phyloP scores from a whole-genome alignment of 352 stramenopile genomes.

The Globisporangium middletonii region DNA sequence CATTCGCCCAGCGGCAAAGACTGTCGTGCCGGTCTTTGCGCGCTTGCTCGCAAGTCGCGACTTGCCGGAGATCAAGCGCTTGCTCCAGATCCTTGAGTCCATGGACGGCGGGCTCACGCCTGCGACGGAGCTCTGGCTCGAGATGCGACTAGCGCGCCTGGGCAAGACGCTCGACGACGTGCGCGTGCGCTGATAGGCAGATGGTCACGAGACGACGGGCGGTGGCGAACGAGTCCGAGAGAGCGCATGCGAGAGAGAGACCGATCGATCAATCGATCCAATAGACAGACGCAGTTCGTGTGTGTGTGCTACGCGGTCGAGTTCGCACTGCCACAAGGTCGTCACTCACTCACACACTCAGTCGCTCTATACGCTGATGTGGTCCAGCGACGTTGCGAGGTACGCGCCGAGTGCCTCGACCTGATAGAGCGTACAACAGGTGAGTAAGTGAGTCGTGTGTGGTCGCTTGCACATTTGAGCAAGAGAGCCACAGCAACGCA shows the following conservation, averaged over 20 bases:
- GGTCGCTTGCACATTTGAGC: neutral
- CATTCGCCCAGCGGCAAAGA: conserved; percentile 64
- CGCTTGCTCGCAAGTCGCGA: conserved; percentile 45
- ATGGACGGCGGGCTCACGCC: conserved; percentile 69
- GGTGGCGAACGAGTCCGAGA: neutral
- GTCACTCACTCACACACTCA: neutral
- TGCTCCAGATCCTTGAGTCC: conserved; percentile 72
- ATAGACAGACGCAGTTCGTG: neutral
- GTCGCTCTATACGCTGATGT: conserved; percentile 55
- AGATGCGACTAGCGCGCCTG: conserved; percentile 48
- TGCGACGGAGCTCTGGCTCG: conserved; percentile 63
- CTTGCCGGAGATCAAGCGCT: conserved; percentile 49
- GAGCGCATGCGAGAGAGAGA: neutral
- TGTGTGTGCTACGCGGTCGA: neutral
- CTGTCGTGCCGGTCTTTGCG: conserved; percentile 63
- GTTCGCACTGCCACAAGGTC: neutral
- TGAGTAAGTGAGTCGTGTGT: neutral
- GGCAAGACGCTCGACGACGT: conserved; percentile 63
- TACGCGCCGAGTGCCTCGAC: conserved; percentile 57
- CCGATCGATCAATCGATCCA: neutral
- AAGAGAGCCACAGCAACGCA: conserved; percentile 8
- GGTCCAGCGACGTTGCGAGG: conserved; percentile 56
- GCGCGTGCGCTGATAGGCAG: conserved; percentile 13
- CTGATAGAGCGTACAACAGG: conserved; percentile 11
- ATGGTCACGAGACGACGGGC: too few species aligned